These are phyloP conservation scores for Auxenochlorella protothecoides DNA, from an alignment of 139 green algal species.

Conservation along the genomic window DNA sequence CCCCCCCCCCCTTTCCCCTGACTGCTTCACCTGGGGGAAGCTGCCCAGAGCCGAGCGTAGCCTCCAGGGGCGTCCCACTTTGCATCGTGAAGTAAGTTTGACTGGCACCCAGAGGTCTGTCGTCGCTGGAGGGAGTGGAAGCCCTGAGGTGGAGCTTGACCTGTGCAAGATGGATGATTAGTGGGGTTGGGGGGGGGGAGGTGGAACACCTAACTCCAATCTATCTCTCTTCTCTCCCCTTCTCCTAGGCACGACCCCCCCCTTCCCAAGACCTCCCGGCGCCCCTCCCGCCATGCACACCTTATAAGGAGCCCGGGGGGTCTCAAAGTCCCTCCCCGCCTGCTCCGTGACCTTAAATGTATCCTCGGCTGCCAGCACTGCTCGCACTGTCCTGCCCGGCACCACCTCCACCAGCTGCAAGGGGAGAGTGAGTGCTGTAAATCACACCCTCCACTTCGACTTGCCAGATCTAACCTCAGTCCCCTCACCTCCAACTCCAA, in stretches of 20 bases:
- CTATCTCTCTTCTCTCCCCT: no score
- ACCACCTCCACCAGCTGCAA: constrained; percentile 14
- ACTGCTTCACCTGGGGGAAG: constrained; percentile 7
- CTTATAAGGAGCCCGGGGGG: constrained; percentile 60
- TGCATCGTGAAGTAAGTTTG: constrained; percentile 1
- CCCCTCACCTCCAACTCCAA: no score
- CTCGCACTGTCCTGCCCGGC: constrained; percentile 1
- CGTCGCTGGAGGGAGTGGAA: neutral
- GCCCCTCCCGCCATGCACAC: constrained; percentile 16
- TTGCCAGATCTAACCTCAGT: no score
- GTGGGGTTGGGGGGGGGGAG: no score
- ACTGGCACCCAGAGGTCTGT: neutral
- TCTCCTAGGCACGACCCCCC: no score
- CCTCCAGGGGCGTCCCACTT: neutral
- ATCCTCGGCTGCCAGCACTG: constrained; percentile 10
- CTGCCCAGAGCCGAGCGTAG: constrained; percentile 9
- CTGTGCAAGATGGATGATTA: neutral
- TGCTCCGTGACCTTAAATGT: constrained; percentile 39
- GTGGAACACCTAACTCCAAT: no score
- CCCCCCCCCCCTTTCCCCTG: neutral
- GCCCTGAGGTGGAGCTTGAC: neutral
- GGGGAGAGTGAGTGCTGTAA: neutral
- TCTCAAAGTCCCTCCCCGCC: constrained; percentile 60
- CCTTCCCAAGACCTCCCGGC: no score
- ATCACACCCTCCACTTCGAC: no score